Evolutionary conservation across 2,329 filamentous ascomycete genomes (phyloP).

Genomic region (Colletotrichum spaethianum): DNA sequence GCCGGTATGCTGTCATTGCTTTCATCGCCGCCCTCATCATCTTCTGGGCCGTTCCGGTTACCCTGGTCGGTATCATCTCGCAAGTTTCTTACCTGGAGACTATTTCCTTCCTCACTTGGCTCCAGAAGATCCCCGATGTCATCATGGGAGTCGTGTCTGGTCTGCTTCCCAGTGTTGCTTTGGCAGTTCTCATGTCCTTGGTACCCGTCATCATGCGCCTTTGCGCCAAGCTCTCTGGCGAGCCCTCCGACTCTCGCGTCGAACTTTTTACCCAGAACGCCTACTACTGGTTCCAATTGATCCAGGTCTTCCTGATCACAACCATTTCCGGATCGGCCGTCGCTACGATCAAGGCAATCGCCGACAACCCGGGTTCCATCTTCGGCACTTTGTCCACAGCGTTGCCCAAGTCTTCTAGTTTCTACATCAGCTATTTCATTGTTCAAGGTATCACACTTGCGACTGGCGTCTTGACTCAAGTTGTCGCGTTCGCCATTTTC

Average conservation of each 20-base stretch:
- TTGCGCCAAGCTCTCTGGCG: constrained; percentile 84
- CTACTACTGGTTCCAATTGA: constrained; percentile 91
- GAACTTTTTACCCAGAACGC: constrained; percentile 92
- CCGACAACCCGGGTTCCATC: constrained; percentile 72
- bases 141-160: constrained; percentile 89
- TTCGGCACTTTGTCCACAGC: constrained; percentile 78
- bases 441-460: constrained; percentile 86
- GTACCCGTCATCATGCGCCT: constrained; percentile 84
- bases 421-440: constrained; percentile 87
- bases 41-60: constrained; percentile 86
- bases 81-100: constrained; percentile 81
- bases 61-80: constrained; percentile 86
- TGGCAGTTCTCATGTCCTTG: constrained; percentile 88
- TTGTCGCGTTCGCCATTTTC: constrained; percentile 75
- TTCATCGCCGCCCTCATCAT: constrained; percentile 85
- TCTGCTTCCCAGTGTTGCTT: constrained; percentile 82
- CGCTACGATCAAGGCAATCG: constrained; percentile 74
- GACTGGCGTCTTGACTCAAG: constrained; percentile 80
- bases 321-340: constrained; percentile 87
- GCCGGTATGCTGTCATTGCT: constrained; percentile 77
- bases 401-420: constrained; percentile 89
- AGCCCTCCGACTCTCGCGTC: constrained; percentile 82
- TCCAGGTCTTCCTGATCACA: constrained; percentile 92
- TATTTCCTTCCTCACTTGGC: constrained; percentile 78
- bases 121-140: constrained; percentile 76